phyloP scores from a whole-genome alignment of 169 alveolate species.

The Condylostoma magnum region DNA sequence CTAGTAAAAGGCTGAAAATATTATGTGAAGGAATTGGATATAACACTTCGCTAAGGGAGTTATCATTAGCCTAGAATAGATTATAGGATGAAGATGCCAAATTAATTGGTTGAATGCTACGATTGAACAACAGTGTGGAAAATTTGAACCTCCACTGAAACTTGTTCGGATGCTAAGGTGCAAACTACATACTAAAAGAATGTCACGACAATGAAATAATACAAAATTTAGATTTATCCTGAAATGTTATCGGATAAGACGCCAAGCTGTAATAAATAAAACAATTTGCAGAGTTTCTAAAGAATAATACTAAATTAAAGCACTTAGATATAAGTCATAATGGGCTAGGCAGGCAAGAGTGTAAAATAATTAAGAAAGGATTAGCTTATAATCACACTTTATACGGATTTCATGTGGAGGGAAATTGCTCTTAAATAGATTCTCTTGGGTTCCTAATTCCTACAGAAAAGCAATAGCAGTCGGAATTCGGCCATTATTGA shows the following conservation, averaged over 20 bases:
- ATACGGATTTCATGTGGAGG: conserved; percentile 74
- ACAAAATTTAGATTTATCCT: conserved; percentile 41
- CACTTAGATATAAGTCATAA: conserved; percentile 49
- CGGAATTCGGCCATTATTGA: too few species aligned
- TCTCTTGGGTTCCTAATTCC: conserved; percentile 66
- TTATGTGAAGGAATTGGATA: not conserved
- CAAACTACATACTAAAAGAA: conserved; percentile 34
- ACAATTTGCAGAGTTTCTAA: conserved; percentile 21
- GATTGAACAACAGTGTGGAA: conserved; percentile 29
- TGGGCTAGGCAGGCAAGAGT: conserved; percentile 32
- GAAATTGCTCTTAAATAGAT: conserved; percentile 71
- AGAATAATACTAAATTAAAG: conserved; percentile 2
- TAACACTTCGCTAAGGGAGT: not conserved
- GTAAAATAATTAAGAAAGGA: conserved; percentile 33
- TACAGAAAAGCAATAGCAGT: too few species aligned
- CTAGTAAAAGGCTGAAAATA: not conserved
- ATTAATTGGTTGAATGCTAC: conserved; percentile 5
- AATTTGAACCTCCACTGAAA: conserved; percentile 39
- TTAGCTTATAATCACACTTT: conserved; percentile 63
- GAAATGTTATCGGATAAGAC: conserved; percentile 48
- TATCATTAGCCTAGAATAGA: not conserved
- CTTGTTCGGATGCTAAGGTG: conserved; percentile 30
- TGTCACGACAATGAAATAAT: conserved; percentile 32
- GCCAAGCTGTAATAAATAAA: conserved; percentile 11
- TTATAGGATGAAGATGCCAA: not conserved